Evolutionary conservation across 2,329 filamentous ascomycete genomes (phyloP).

Genomic region (Talaromyces marneffei): DNA sequence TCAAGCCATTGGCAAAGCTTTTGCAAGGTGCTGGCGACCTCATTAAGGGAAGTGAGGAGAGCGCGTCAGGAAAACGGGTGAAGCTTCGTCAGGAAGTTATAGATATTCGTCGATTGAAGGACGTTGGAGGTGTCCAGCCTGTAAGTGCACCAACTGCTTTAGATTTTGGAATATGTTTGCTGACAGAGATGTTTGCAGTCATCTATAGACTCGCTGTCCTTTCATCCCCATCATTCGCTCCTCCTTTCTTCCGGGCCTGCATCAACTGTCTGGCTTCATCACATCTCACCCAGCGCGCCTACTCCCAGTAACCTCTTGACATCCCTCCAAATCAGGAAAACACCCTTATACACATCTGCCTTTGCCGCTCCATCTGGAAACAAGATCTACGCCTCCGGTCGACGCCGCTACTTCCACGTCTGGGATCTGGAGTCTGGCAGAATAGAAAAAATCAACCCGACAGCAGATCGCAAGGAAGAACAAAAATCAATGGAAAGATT

Average conservation of each 20-base stretch:
- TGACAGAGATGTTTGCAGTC: conserved; percentile 39
- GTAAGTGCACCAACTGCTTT: conserved; percentile 34
- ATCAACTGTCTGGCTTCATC: conserved; percentile 81
- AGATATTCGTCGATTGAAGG: conserved; percentile 82
- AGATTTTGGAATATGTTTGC: background rate
- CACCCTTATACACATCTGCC: conserved; percentile 75
- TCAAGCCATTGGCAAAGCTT: conserved; percentile 71
- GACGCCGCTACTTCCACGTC: conserved; percentile 84
- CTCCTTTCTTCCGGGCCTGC: conserved; percentile 84
- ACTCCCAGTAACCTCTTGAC: conserved; percentile 85
- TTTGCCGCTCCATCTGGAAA: conserved; percentile 69
- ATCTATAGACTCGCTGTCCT: conserved; percentile 74
- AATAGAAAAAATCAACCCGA: conserved; percentile 75
- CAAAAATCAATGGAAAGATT: conserved; percentile 90
- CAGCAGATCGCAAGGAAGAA: conserved; percentile 64
- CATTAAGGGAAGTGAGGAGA: conserved; percentile 46
- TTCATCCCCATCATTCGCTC: conserved; percentile 84
- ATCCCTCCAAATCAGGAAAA: conserved; percentile 76
- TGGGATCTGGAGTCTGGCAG: conserved; percentile 81
- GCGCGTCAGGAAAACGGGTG: conserved; percentile 52
- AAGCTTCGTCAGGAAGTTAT: conserved; percentile 81
- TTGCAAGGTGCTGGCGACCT: conserved; percentile 69
- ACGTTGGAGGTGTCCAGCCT: conserved; percentile 72
- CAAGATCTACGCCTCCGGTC: conserved; percentile 80
- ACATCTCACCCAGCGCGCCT: conserved; percentile 70